Conservation (phyloP, 140 eudicot genomes). For the Senecio squalidus region DNA sequence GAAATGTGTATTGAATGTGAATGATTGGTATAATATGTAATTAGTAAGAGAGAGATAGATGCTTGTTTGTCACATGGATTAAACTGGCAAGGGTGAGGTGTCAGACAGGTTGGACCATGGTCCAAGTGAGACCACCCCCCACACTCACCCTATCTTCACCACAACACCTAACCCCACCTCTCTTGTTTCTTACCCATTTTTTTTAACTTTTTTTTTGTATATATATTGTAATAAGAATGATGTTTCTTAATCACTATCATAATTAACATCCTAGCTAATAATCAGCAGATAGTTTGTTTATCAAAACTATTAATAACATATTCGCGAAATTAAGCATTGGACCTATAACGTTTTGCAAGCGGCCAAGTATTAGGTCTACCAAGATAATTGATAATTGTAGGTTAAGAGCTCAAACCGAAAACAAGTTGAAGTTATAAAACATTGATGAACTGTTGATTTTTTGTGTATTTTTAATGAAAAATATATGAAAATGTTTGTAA, state of each 20-base stretch:
- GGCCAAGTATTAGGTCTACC: neutral
- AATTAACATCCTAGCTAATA: no score
- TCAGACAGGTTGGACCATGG: conserved; percentile 78
- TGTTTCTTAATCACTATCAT: no score
- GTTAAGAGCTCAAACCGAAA: no score
- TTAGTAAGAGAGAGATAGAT: conserved; percentile 14
- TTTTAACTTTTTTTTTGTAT: conserved; percentile 21
- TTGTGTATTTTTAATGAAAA: no score
- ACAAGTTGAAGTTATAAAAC: no score
- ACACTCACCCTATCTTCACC: conserved; percentile 37
- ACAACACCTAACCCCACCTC: conserved; percentile 21
- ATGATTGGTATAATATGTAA: conserved; percentile 29
- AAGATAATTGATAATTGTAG: neutral
- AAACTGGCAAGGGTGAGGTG: conserved; percentile 22
- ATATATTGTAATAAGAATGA: no score
- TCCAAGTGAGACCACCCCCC: conserved; percentile 50
- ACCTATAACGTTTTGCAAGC: no score
- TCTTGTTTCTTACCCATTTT: neutral
- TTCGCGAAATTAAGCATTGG: no score
- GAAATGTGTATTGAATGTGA: conserved; percentile 27
- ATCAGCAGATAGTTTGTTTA: no score
- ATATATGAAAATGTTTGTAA: neutral
- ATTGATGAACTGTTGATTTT: no score
- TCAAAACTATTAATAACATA: no score
- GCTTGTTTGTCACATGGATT: conserved; percentile 66